phyloP scores from a whole-genome alignment of 208 protist species.

The Leishmania martiniquensis region DNA sequence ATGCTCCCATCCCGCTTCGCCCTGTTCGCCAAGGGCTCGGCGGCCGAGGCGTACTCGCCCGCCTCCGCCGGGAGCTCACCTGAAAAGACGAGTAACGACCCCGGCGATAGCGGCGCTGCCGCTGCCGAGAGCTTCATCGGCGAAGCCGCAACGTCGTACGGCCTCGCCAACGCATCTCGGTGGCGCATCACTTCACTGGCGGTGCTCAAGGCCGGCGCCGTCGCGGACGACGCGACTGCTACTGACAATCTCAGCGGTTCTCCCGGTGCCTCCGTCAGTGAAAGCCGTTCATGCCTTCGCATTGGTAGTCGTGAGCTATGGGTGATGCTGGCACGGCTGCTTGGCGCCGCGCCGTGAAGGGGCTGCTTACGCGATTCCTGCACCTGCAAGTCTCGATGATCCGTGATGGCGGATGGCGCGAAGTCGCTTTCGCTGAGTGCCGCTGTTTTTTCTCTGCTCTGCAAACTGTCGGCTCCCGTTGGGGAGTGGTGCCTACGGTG shows the following conservation, averaged over 20 bases:
- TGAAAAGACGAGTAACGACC: neutral
- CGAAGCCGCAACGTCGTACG: neutral
- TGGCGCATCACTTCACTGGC: neutral
- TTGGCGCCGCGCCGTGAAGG: neutral
- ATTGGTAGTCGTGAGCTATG: slow-evolving; percentile 22
- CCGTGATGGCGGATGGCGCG: neutral
- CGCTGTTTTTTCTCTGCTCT: neutral
- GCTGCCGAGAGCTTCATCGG: neutral
- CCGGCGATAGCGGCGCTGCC: neutral
- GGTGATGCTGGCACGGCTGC: slow-evolving; percentile 21
- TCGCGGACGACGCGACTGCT: neutral
- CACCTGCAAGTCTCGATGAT: neutral
- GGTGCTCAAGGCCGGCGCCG: neutral
- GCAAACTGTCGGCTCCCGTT: too few relatives aligned
- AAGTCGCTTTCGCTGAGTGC: neutral
- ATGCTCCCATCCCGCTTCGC: too few relatives aligned
- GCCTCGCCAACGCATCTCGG: neutral
- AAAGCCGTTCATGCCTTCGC: slow-evolving; percentile 14
- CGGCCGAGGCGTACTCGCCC: neutral
- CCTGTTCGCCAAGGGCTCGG: too few relatives aligned
- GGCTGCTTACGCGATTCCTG: neutral
- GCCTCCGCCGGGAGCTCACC: neutral
- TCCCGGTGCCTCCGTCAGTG: neutral
- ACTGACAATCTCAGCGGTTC: neutral
- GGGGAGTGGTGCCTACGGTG: neutral